Evolutionary conservation across 331 rosid genomes (phyloP).

Genomic region (Saraca asoca): DNA sequence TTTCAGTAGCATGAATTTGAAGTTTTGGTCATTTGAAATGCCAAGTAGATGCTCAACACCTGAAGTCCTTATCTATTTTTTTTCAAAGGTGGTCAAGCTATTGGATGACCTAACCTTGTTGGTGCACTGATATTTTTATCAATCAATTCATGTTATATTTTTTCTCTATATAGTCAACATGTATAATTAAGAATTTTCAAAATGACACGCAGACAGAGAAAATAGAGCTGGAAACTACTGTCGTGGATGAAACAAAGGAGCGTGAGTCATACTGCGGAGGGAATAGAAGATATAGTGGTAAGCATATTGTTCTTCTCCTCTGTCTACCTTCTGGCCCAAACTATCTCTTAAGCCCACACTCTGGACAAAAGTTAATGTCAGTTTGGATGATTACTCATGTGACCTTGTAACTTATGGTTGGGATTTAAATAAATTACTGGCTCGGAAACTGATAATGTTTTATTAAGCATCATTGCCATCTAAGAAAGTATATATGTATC

Average conservation of each 20-base stretch:
- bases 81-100: neutral
- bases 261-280: conserved; percentile 92
- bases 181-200: neutral
- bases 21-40: conserved; percentile 19
- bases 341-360: conserved; percentile 10
- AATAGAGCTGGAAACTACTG: conserved; percentile 97
- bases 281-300: conserved; percentile 89
- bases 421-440: neutral
- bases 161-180: too few species aligned
- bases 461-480: conserved; percentile 19
- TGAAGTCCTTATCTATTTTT: neutral
- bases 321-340: conserved; percentile 1
- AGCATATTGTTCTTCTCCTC: conserved; percentile 42
- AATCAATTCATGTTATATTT: conserved; percentile 4
- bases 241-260: conserved; percentile 98
- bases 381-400: conserved; percentile 20
- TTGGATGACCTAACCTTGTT: conserved; percentile 7
- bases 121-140: conserved; percentile 14
- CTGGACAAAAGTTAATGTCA: conserved; percentile 1
- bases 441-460: conserved; percentile 2
- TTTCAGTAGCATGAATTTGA: neutral
- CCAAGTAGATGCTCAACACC: conserved; percentile 9
- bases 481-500: neutral
- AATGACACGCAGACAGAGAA: conserved; percentile 75
- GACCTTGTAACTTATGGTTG: conserved; percentile 3